Evolutionary conservation across 108 stramenopile genomes (phyloP), one percentile per base, ranked within the genome.

Genomic region (Cyclotella distinguenda): DNA sequence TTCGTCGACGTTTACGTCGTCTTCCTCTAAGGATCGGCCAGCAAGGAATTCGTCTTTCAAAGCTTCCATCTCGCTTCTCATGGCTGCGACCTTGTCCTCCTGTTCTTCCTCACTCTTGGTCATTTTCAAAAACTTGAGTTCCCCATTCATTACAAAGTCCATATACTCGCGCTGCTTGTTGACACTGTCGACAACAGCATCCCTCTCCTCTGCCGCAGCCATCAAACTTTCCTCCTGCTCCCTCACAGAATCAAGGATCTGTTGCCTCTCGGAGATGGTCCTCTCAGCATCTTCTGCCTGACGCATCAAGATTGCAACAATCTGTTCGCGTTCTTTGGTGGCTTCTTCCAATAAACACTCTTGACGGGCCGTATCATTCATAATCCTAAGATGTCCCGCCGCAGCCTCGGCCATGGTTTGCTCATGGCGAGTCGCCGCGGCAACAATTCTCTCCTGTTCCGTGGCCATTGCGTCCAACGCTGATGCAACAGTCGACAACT

Each of bases 371-470:
- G 85, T 83, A 31, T 85, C 72, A 6, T 62, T 45, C 25, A 86
- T 69, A 50, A 88, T 83, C 22, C 64, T 34, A 1, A 67, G 79
- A 51, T 91, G 85, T 2, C 67, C 58, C 39, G 78, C 64, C 50
- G 71, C 33, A 10, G 77, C 79, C 12, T 45, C 33, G 22, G 60
- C 62, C 72, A 88, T 85, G 47, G 70, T 77, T 23, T 56, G 42
- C 46, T 88, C 87, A 45, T 91, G 82, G 9, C 43, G 46, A 9
- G 70, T 72, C 12, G 84, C 76, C 9, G 82, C 75, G 27, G 72
- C 66, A 25, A 90, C 66, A 38, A 90, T 90, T 10, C 74, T 63
- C 23, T 82, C 77, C 60, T 90, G 89, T 53, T 93, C 81, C 2
- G 60, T 39, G 3, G 79, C 63, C 79, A 88, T 86, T 38, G 74